Base-by-base conservation (phyloP, 2,329 filamentous ascomycete genomes). In the Scedosporium dehoogii region DNA sequence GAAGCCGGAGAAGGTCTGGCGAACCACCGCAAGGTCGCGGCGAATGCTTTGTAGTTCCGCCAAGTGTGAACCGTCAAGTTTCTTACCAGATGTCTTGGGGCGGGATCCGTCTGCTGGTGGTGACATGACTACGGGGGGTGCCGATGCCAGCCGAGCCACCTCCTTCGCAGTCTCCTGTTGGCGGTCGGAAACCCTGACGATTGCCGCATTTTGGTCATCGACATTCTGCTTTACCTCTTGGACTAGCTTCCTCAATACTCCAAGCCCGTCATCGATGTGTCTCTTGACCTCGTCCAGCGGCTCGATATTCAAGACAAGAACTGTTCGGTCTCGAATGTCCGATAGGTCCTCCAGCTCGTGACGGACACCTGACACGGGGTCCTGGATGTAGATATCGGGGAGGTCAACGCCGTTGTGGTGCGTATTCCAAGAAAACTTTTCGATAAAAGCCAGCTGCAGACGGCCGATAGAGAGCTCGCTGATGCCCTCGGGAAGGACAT, bases 391-490 rank as follows among this genome's bases (percentile, higher is more conserved):
- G 16, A 99, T 97, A 69, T 99, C 94, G 0, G 94, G 94, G 56
- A 99, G 77, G 71, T 99, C 94, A 14, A 86, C 85, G 6, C 94
- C 94, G 69, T 97, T 96, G 64, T 91, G 89, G 68, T 97, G 92
- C 0, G 93, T 97, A 69, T 96, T 97, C 92, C 96, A 99, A 0
- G 93, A 94, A 71, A 99, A 99, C 72, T 97, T 99, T 68, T 99
- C 94, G 68, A 99, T 99, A 69, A 99, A 99, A 0, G 94, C 93
- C 29, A 99, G 82, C 73, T 99, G 93, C 63, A 99, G 75, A 25
- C 92, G 85, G 1, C 92, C 92, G 64, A 97, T 88, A 2, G 91
- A 93, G 10, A 99, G 80, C 65, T 93, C 91, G 38, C 87, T 86
- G 67, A 88, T 87, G 1, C 93, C 93, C 72, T 96, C 92, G 0